These are phyloP conservation scores for Alloascoidea africana DNA, from an alignment of 805 yeast species.

Conservation along the genomic window DNA sequence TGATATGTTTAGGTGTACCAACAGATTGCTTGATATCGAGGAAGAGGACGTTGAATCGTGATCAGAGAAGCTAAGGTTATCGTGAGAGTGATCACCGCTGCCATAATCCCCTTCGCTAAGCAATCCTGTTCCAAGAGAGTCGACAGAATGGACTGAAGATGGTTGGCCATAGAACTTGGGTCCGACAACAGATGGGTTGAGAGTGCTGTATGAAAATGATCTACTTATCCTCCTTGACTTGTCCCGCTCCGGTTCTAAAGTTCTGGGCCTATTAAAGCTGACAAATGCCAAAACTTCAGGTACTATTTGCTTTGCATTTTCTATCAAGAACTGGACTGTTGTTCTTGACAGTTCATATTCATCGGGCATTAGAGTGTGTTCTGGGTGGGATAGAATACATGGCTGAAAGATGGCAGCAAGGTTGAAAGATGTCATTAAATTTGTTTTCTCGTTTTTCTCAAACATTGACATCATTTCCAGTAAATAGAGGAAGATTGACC, in stretches of 20 bases:
- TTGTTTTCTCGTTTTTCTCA: slow-evolving; percentile 47
- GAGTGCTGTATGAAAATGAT: not conserved
- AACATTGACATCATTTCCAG: slow-evolving; percentile 62
- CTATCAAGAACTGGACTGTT: slow-evolving; percentile 67
- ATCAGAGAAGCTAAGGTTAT: not conserved
- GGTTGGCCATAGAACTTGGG: not conserved
- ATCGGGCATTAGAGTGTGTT: slow-evolving; percentile 68
- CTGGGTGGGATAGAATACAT: slow-evolving; percentile 68
- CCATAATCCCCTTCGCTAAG: no score
- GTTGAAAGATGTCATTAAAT: slow-evolving; percentile 67
- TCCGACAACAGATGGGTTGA: no score
- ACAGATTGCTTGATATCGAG: no score
- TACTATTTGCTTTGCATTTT: slow-evolving; percentile 27
- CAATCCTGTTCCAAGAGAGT: no score
- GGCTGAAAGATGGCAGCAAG: slow-evolving; percentile 81
- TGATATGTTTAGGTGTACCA: no score
- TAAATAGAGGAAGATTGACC: slow-evolving; percentile 56
- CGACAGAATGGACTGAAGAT: slow-evolving; percentile 1
- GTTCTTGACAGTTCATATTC: slow-evolving; percentile 66
- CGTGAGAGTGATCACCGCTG: not conserved
- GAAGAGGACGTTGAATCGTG: not conserved
- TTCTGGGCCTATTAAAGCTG: not conserved
- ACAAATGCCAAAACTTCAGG: not conserved
- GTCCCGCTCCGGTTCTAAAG: not conserved
- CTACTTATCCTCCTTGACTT: not conserved